A percentile compares a stretch with the other conserved stretches of the same genome.
Evolutionary conservation across 192 early-diverging fungal species (phyloP).

Genomic region (Pilaira anomala): DNA sequence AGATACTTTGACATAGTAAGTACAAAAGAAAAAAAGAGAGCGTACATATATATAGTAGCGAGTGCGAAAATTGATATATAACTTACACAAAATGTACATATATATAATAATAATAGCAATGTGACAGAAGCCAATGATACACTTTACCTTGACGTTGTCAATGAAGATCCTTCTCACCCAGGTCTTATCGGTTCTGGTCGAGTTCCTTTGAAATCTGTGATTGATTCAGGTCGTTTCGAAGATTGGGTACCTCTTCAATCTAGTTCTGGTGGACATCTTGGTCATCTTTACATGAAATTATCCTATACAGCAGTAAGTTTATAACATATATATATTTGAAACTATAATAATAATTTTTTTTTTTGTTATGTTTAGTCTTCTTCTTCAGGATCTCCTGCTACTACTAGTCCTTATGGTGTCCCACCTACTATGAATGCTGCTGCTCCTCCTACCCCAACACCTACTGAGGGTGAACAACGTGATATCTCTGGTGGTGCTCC

Average conservation of each 20-base stretch:
- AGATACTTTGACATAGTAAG: conserved; percentile 28
- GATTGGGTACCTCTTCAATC: conserved; percentile 4
- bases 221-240: not conserved
- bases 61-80: not conserved
- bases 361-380: not conserved
- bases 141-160: conserved; percentile 30
- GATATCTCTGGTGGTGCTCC: not conserved
- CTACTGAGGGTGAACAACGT: no score
- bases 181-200: conserved; percentile 25
- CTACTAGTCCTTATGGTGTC: not conserved
- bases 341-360: not conserved
- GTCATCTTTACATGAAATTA: conserved; percentile 6
- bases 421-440: not conserved
- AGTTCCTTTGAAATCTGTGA: not conserved
- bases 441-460: no score
- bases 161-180: conserved; percentile 24
- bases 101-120: conserved; percentile 10
- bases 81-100: not conserved
- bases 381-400: not conserved
- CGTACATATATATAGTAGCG: not conserved
- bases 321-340: not conserved
- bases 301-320: conserved; percentile 12
- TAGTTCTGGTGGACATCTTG: conserved; percentile 7
- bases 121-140: conserved; percentile 8
- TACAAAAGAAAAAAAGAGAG: not conserved